phyloP scores from a whole-genome alignment of 2,329 filamentous ascomycete species.

The Aspergillus luchuensis region DNA sequence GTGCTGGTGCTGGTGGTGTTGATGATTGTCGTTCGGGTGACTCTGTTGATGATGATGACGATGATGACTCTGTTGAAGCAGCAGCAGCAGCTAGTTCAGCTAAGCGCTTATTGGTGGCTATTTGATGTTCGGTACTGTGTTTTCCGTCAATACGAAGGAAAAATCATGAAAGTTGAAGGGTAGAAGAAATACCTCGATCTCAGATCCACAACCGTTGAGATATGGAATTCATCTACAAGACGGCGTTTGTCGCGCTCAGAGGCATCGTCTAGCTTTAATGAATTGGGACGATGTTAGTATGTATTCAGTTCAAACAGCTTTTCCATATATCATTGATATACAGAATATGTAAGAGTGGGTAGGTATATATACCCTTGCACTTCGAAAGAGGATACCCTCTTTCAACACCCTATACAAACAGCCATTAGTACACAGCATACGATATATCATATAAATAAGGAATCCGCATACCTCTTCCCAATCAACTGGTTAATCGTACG shows the following conservation, averaged over 20 bases:
- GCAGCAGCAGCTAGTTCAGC: conserved; percentile 33
- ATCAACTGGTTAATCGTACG: conserved; percentile 64
- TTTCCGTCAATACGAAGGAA: conserved; percentile 4
- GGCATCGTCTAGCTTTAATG: conserved; percentile 63
- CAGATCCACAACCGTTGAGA: conserved; percentile 76
- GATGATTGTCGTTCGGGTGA: conserved; percentile 26
- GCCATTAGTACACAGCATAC: conserved; percentile 6
- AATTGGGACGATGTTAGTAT: neutral
- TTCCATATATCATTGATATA: neutral
- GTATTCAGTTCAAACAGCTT: neutral
- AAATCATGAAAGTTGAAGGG: too few relatives aligned
- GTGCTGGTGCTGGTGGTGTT: conserved; percentile 32
- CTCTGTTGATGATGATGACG: conserved; percentile 61
- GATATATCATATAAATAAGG: neutral
- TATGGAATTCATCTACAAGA: conserved; percentile 61
- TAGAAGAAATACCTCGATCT: conserved; percentile 66
- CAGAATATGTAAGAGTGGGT: neutral
- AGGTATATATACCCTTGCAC: conserved; percentile 57
- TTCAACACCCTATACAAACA: conserved; percentile 47
- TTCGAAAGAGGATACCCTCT: conserved; percentile 68
- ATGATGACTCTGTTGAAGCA: conserved; percentile 47
- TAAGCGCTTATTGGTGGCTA: conserved; percentile 64
- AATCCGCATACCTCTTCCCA: conserved; percentile 53
- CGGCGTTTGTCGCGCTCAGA: conserved; percentile 63
- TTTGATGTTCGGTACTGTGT: conserved; percentile 69